These are phyloP conservation scores for Podaxis mareebaensis DNA, from an alignment of 768 basidiomycete species.

Conservation along the genomic window DNA sequence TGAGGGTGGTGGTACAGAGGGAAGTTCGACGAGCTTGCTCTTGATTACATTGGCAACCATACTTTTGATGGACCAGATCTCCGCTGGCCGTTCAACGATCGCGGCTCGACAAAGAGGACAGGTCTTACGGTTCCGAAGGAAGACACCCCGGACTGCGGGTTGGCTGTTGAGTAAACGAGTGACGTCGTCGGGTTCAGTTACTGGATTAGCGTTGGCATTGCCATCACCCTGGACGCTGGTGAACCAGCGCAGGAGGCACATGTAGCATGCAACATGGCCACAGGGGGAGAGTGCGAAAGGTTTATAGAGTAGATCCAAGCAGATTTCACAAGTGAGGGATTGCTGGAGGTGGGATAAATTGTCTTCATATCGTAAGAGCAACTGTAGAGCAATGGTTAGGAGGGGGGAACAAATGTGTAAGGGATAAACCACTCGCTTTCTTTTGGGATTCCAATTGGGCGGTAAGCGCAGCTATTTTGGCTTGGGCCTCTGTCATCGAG, in stretches of 20 bases:
- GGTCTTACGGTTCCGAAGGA: constrained; percentile 58
- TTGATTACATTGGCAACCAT: constrained; percentile 55
- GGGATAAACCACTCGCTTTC: constrained; percentile 9
- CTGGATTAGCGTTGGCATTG: constrained; percentile 17
- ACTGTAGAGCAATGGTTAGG: constrained; percentile 28
- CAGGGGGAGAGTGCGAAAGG: constrained; percentile 78
- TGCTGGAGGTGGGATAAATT: constrained; percentile 58
- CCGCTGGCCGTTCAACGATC: constrained; percentile 62
- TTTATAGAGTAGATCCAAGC: constrained; percentile 70
- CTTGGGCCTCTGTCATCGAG: constrained; percentile 16
- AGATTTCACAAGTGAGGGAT: constrained; percentile 75
- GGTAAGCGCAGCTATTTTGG: constrained; percentile 14
- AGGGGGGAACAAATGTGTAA: not conserved
- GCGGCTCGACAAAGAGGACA: constrained; percentile 75
- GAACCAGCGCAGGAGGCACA: constrained; percentile 79
- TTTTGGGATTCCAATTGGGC: constrained; percentile 12
- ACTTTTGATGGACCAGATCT: constrained; percentile 70
- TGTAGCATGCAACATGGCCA: constrained; percentile 71
- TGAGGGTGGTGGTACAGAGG: constrained; percentile 25
- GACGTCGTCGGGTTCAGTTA: constrained; percentile 23
- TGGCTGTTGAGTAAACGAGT: constrained; percentile 37
- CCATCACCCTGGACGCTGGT: constrained; percentile 38
- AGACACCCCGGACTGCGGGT: constrained; percentile 38
- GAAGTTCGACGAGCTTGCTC: constrained; percentile 50
- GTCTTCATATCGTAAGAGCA: constrained; percentile 53